Base-by-base conservation (phyloP, 139 green algal species). In the Micromonas commoda region DNA sequence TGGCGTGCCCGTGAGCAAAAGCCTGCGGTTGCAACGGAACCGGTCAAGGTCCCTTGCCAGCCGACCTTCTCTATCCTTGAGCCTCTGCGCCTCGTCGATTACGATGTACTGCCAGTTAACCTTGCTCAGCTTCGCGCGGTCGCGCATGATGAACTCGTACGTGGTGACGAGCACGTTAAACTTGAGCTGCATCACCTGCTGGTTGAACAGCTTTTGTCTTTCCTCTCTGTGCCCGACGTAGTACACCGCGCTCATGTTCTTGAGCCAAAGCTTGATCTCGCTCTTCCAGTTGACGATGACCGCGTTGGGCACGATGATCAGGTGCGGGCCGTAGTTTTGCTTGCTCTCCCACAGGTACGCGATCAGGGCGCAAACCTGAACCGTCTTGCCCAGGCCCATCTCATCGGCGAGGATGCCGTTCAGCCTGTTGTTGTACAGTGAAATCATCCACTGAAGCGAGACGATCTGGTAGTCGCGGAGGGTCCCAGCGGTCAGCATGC, bases 91-190 rank as follows among this genome's bases (percentile, higher is more conserved):
- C 85, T 99, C 95, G 82, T 99, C 95, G 64, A 99, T 96, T 75
- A 99, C 90, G 81, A 99, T 93, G 87, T 97, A 97, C 85, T 93
- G 89, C 93, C 93, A 97, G 23, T 93, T 86, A 37, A 97, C 65
- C 83, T 93, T 92, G 31, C 71, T 76, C 20, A 93, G 83, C 33
- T 83, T 83, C 35, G 83, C 64, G 31, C 88, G 78, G 82, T 98
- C 92, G 34, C 91, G 85, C 95, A 99, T 99, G 71, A 97, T 89
- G 79, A 93, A 97, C 77, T 99, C 95, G 83, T 97, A 98, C 9
- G 93, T 98, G 53, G 95, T 99, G 2, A 99, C 90, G 75, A 99
- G 85, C 63, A 99, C 89, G 84, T 99, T 97, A 88, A 98, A 97
- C 81, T 93, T 86, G 78, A 85, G 39, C 32, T 81, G 29, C 2